Base-by-base conservation (phyloP, 768 basidiomycete genomes). In the Trametes meyenii region DNA sequence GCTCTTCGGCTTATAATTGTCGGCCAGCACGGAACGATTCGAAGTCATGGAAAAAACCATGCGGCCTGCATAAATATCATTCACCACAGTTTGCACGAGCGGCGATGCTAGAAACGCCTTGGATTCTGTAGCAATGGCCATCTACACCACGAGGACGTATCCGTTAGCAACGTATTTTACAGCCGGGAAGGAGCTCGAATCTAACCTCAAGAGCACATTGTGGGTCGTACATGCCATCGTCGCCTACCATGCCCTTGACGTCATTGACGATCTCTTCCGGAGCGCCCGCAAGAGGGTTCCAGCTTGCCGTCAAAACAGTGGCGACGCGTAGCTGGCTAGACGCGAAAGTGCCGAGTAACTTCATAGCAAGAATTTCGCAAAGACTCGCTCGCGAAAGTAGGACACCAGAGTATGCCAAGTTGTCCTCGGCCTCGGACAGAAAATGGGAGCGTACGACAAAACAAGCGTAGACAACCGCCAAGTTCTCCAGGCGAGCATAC, bases 291-390 rank as follows among this genome's bases (percentile, higher is more conserved):
- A 96, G 83, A 1, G 94, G 91, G 71, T 87, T 91, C 90, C 92
- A 97, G 58, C 82, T 84, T 0, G 86, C 87, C 0, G 91, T 94
- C 52, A 98, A 75, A 26, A 91, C 89, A 10, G 89, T 86, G 26
- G 89, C 83, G 19, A 95, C 80, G 58, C 89, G 85, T n/a, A 94
- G 82, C 69, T 90, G 83, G 66, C 86, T 84, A 5, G 82, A 82
- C 0, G 90, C 87, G 69, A 91, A 95, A 35, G 81, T 81, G 21
- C 82, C 84, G 12, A 95, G 79, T 23, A 96, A 83, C 69, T 97
- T 97, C 78, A 93, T 86, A 10, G 96, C 94, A 19, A 97, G 74
- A 16, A 97, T 84, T 71, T 97, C 94, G 74, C 93, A 96, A 11
- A 96, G 80, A 33, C 81, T 86, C 4, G 94, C 95, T 42, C 89